A percentile compares a stretch with the other conserved stretches of the same genome.
phyloP scores from a whole-genome alignment of 108 stramenopile species.

The Nitzschia sp. region DNA sequence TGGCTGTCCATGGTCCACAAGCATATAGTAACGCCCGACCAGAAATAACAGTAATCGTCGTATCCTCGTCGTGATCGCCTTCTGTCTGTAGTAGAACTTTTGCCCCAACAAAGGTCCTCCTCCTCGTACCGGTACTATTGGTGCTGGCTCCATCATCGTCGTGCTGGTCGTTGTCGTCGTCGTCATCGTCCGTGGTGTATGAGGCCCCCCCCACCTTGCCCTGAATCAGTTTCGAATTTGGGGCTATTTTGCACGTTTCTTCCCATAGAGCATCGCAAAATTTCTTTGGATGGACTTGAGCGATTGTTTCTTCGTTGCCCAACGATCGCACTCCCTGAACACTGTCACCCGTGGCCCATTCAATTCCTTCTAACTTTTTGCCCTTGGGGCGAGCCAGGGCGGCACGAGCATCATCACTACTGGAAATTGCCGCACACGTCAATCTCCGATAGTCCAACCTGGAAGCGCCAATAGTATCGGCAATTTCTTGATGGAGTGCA shows the following conservation, averaged over 20 bases:
- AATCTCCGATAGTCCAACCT: conserved; percentile 59
- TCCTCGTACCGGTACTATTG: background rate
- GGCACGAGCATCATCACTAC: background rate
- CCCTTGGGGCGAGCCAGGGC: conserved; percentile 22
- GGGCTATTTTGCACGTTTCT: conserved; percentile 9
- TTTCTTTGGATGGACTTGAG: conserved; percentile 75
- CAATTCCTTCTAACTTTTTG: conserved; percentile 45
- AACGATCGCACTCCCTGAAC: conserved; percentile 30
- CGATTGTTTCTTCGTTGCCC: conserved; percentile 60
- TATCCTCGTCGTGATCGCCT: conserved; percentile 27
- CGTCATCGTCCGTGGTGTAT: conserved; percentile 13
- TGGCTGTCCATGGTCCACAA: conserved; percentile 61
- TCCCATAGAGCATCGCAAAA: conserved; percentile 49
- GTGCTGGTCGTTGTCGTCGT: no score
- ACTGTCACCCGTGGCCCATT: conserved; percentile 43
- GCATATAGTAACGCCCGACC: conserved; percentile 47
- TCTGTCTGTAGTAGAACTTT: no score
- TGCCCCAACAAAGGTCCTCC: conserved; percentile 27
- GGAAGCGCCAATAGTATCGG: conserved; percentile 44
- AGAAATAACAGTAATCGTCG: conserved; percentile 7
- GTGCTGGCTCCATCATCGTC: no score
- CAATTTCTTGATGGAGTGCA: conserved; percentile 69
- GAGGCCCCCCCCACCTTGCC: conserved; percentile 32
- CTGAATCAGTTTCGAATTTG: conserved; percentile 24
- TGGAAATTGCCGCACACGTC: conserved; percentile 50